Percentiles rank a stretch among this genome's conserved stretches.
Evolutionary conservation across 805 yeast species (phyloP).

Genomic region (Saccharomycopsis capsularis): DNA sequence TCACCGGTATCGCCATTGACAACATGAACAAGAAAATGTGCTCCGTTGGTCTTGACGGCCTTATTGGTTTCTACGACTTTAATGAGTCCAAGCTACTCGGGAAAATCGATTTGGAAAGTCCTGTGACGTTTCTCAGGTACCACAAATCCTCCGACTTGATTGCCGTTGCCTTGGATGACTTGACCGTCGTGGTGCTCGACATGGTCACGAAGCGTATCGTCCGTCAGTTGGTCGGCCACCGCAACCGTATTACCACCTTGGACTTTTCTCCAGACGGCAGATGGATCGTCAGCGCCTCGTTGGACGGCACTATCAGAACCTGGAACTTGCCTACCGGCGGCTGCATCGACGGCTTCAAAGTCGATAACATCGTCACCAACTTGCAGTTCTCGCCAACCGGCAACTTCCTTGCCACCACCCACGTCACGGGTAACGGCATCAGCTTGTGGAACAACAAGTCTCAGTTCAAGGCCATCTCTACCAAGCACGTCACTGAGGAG

Average conservation of each 20-base stretch:
- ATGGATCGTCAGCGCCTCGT: slow-evolving; percentile 79
- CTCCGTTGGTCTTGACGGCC: slow-evolving; percentile 82
- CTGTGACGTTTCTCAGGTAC: slow-evolving; percentile 69
- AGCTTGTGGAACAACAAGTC: slow-evolving; percentile 89
- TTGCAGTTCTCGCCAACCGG: slow-evolving; percentile 81
- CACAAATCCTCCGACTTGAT: slow-evolving; percentile 79
- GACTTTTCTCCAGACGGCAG: slow-evolving; percentile 94
- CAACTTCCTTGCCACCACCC: slow-evolving; percentile 86
- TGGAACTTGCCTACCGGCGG: slow-evolving; percentile 98
- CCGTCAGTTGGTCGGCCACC: slow-evolving; percentile 84
- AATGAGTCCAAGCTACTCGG: slow-evolving; percentile 61
- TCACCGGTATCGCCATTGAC: slow-evolving; percentile 84
- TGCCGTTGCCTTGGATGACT: slow-evolving; percentile 81
- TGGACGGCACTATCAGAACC: slow-evolving; percentile 85
- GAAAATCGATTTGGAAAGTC: slow-evolving; percentile 60
- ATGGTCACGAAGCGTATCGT: slow-evolving; percentile 73
- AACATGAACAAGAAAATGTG: slow-evolving; percentile 87
- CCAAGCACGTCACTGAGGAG: slow-evolving; percentile 67
- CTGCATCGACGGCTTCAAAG: slow-evolving; percentile 83
- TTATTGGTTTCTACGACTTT: slow-evolving; percentile 82
- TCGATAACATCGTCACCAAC: slow-evolving; percentile 74
- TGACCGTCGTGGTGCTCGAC: slow-evolving; percentile 78
- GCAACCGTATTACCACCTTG: slow-evolving; percentile 76
- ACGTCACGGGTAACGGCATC: slow-evolving; percentile 84
- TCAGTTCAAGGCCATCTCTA: slow-evolving; percentile 67